Evolutionary conservation across 2,329 filamentous ascomycete genomes (phyloP), one percentile per base, ranked within the genome.

Genomic region (Verticillium dahliae): DNA sequence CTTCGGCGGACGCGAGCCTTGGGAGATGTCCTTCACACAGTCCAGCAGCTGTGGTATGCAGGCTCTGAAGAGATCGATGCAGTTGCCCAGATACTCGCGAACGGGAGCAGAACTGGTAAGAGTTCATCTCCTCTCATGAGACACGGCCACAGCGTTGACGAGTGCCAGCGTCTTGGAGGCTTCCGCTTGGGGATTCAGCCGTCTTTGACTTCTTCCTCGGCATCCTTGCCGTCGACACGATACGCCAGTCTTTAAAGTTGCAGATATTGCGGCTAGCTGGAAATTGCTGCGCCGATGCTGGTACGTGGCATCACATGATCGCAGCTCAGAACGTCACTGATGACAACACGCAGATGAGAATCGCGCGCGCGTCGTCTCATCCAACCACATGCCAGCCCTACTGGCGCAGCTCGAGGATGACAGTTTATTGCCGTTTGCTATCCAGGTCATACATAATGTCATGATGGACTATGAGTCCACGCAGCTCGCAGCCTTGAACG

Each of bases 401-500:
- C 79, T 84, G 37, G 66, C 72, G 2, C 75, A 84, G 39, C 71
- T 88, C 9, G 65, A 73, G 14, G 71, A 83, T 41, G 78, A 83
- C 57, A 70, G 73, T 0, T 66, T 87, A 18, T 71, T 85, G 7
- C 71, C 77, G 0, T 84, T 84, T 68, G 77, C 78, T 39, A 79
- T 88, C 50, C 83, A 85, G 0, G 86, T 88, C 7, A 72, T 88
- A 4, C 86, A 82, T 71, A 89, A 89, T 67, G 78, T 87, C 57
- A 80, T 85, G 60, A 79, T 88, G 14, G 86, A 89, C 69, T 88
- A 86, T 68, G 83, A 83, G 65, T 81, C 83, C 4, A 84, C 85
- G 15, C 85, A 88, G 66, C 70, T 74, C 14, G 78, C 83, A 9
- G 84, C 84, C 13, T 85, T 80, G 10, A 73, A 83, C 63, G 80